Evolutionary conservation across 352 stramenopile genomes (phyloP).

Genomic region (Phytopythium litorale): DNA sequence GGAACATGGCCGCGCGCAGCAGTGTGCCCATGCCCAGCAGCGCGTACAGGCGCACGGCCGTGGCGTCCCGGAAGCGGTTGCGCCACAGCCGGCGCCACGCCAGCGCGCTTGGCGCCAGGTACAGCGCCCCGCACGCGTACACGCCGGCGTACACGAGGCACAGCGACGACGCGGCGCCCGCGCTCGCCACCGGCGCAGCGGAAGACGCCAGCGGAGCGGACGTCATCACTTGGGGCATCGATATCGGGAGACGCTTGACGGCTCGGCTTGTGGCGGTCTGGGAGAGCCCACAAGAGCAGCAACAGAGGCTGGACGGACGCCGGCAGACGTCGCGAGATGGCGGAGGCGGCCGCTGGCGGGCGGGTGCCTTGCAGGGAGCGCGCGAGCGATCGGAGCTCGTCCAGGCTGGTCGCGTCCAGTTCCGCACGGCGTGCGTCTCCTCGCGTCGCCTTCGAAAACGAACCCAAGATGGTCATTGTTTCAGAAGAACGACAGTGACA

Average conservation of each 20-base stretch:
- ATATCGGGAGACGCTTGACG: not conserved
- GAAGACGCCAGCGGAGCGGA: not conserved
- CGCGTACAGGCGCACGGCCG: slow-evolving; percentile 51
- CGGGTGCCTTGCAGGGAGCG: too few relatives aligned
- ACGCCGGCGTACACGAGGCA: slow-evolving; percentile 51
- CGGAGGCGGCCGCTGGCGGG: too few relatives aligned
- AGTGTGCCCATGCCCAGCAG: slow-evolving; percentile 39
- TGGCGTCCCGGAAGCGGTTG: slow-evolving; percentile 38
- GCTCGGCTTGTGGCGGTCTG: too few relatives aligned
- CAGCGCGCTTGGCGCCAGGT: slow-evolving; percentile 36
- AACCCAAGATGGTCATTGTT: too few relatives aligned
- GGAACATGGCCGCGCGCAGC: slow-evolving; percentile 44
- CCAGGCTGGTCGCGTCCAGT: too few relatives aligned
- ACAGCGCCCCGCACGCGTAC: slow-evolving; percentile 46
- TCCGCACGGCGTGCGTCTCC: too few relatives aligned
- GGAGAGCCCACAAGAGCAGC: too few relatives aligned
- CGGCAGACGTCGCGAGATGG: too few relatives aligned
- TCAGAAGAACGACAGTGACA: too few relatives aligned
- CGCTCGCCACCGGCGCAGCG: not conserved
- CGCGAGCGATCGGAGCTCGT: too few relatives aligned
- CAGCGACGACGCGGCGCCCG: slow-evolving; percentile 15
- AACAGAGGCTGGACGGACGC: not conserved
- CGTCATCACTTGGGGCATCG: not conserved
- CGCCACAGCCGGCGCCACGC: slow-evolving; percentile 32
- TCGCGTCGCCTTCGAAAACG: too few relatives aligned